Percentiles rank a stretch among this genome's conserved stretches.
Evolutionary conservation across 139 green algal species (phyloP).

Genomic region (Volvox reticuliferus): DNA sequence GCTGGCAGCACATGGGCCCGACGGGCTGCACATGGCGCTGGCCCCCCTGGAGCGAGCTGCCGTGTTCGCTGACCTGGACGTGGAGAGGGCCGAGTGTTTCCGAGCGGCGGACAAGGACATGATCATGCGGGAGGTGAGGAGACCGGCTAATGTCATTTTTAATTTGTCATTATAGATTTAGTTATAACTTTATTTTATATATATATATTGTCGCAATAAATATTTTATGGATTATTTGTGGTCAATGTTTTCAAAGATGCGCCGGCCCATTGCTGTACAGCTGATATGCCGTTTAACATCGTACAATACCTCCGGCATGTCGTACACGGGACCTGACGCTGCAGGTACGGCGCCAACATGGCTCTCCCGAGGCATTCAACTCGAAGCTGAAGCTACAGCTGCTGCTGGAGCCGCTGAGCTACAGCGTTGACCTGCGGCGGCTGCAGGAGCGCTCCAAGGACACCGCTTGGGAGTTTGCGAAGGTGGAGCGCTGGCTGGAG

Average conservation of each 20-base stretch:
- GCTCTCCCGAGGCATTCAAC: slow-evolving; percentile 5
- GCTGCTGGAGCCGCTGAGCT: slow-evolving; percentile 41
- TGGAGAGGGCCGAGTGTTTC: slow-evolving; percentile 22
- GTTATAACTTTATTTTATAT: background rate
- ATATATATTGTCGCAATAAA: no score
- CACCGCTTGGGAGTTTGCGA: background rate
- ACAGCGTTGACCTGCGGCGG: slow-evolving; percentile 23
- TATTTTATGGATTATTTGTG: no score
- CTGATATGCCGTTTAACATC: no score
- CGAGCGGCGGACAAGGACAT: slow-evolving; percentile 13
- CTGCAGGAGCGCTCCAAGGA: background rate
- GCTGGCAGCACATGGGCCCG: slow-evolving; percentile 23
- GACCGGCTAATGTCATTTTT: background rate
- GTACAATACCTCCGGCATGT: no score
- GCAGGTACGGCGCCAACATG: slow-evolving; percentile 16
- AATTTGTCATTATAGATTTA: background rate
- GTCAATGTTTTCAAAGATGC: no score
- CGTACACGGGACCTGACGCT: background rate
- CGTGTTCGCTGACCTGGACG: background rate
- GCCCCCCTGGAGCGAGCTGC: background rate
- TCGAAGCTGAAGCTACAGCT: slow-evolving; percentile 30
- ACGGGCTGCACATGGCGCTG: slow-evolving; percentile 33
- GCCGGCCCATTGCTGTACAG: no score
- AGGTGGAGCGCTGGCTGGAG: slow-evolving; percentile 1
- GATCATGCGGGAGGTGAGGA: slow-evolving; percentile 8